Evolutionary conservation across 192 early-diverging fungal genomes (phyloP).

Genomic region (Endogone sp.): DNA sequence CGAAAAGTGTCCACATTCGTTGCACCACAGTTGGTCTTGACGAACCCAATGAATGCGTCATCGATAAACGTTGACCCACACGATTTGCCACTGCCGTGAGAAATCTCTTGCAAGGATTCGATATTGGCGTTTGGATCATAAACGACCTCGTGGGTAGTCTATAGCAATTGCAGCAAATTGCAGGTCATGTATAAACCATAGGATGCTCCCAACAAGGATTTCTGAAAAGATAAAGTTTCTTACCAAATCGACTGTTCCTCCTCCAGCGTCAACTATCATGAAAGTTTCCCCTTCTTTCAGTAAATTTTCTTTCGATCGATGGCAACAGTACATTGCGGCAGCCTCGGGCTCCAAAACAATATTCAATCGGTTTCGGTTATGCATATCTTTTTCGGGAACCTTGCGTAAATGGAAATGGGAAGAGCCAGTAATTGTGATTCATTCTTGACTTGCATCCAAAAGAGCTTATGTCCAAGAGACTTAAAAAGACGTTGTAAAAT

Average conservation of each 20-base stretch:
- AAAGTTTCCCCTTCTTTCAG: conserved; percentile 35
- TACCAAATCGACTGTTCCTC: conserved; percentile 41
- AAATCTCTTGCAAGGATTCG: conserved; percentile 35
- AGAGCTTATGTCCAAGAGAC: too few relatives aligned
- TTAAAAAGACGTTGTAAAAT: too few relatives aligned
- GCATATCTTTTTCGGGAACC: too few relatives aligned
- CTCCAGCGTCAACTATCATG: conserved; percentile 45
- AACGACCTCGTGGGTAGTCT: not conserved
- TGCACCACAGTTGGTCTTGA: not conserved
- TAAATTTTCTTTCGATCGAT: not conserved
- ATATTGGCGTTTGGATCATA: conserved; percentile 5
- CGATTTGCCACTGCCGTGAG: conserved; percentile 35
- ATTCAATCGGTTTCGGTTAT: too few relatives aligned
- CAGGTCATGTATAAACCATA: not conserved
- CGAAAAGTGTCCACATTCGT: not conserved
- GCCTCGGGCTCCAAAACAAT: too few relatives aligned
- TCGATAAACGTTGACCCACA: conserved; percentile 46
- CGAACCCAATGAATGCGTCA: not conserved
- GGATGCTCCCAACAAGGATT: not conserved
- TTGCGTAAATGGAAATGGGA: too few relatives aligned
- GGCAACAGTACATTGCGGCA: not conserved
- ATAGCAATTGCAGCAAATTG: not conserved
- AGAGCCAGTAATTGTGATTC: too few relatives aligned
- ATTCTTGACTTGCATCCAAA: too few relatives aligned
- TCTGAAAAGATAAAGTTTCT: not conserved